Conservation (phyloP, 768 basidiomycete species). For the Hericium coralloides region DNA sequence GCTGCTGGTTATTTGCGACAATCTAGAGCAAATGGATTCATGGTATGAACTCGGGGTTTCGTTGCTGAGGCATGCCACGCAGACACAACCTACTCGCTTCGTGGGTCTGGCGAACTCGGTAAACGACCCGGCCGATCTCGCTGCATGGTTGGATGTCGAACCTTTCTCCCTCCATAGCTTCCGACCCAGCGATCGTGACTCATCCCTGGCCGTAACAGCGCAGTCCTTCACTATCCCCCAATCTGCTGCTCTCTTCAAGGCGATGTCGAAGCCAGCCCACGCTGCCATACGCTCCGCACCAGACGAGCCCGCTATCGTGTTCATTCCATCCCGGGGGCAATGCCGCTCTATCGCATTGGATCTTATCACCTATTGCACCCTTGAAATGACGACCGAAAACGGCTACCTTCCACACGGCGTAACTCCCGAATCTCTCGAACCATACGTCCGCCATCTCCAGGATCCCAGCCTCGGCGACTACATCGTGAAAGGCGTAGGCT, state of each 20-base stretch:
- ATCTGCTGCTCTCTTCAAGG: constrained; percentile 80
- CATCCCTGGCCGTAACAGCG: constrained; percentile 56
- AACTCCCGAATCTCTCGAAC: constrained; percentile 47
- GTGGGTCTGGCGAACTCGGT: constrained; percentile 75
- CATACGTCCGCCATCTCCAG: constrained; percentile 46
- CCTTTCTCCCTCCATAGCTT: constrained; percentile 62
- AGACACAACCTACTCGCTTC: constrained; percentile 54
- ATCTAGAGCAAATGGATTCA: constrained; percentile 74
- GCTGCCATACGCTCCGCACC: constrained; percentile 47
- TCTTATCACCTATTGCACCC: constrained; percentile 79
- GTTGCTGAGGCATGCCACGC: constrained; percentile 55
- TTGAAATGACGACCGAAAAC: constrained; percentile 56
- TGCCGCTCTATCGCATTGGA: constrained; percentile 70
- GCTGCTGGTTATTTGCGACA: constrained; percentile 71
- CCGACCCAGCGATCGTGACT: constrained; percentile 74
- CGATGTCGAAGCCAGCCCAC: constrained; percentile 88
- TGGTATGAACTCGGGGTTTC: constrained; percentile 80
- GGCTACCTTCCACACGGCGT: constrained; percentile 56
- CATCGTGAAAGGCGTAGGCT: constrained; percentile 77
- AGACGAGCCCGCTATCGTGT: constrained; percentile 58
- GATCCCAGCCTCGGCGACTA: constrained; percentile 61
- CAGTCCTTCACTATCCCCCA: constrained; percentile 82
- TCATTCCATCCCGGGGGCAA: constrained; percentile 80
- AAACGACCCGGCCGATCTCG: constrained; percentile 72
- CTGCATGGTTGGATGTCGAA: constrained; percentile 75